Base-by-base conservation (phyloP, 2,329 filamentous ascomycete genomes). In the Mycocentrospora acerina region DNA sequence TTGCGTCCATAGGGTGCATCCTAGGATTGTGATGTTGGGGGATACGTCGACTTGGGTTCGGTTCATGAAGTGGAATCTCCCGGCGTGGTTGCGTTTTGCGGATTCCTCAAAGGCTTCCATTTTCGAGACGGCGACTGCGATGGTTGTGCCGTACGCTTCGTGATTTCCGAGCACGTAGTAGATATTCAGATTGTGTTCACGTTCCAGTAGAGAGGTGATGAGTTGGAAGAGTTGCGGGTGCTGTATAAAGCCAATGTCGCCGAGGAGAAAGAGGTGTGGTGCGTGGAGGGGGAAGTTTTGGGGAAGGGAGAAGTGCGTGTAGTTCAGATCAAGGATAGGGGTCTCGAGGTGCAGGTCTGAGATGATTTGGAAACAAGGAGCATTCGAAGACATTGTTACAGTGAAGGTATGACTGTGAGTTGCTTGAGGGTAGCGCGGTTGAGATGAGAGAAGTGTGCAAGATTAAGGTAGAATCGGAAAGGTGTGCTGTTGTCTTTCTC, bases 321-420 rank as follows among this genome's bases (percentile, higher is more conserved):
- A 45, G 11, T 35, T 29, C 4, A 33, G 32, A n/a, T 29, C 5
- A 10, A 32, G 14, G 7, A 46, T 13, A 6, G 43, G 43, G 6
- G 44, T 40, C 26, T 43, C 44, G 33, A 47, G 44, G 7, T 44
- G 44, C 13, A 47, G 34, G 19, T 47, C 44, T 12, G 34, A 38
- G 5, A 44, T 35, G 4, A 47, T 44, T 15, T 44, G 44, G 13
- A 47, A 32, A n/a, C n/a, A n/a, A n/a, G n/a, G n/a, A n/a, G n/a
- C n/a, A n/a, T n/a, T n/a, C n/a, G n/a, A n/a, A n/a, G n/a, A n/a
- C n/a, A n/a, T n/a, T n/a, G n/a, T n/a, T n/a, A n/a, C n/a, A n/a
- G n/a, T n/a, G n/a, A n/a, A n/a, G n/a, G n/a, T n/a, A n/a, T n/a
- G n/a, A n/a, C n/a, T n/a, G n/a, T n/a, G n/a, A n/a, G n/a, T n/a